Percentiles rank a stretch among this genome's conserved stretches.
phyloP scores from a whole-genome alignment of 495 filamentous ascomycete genomes.

The Aspergillus biplanus region DNA sequence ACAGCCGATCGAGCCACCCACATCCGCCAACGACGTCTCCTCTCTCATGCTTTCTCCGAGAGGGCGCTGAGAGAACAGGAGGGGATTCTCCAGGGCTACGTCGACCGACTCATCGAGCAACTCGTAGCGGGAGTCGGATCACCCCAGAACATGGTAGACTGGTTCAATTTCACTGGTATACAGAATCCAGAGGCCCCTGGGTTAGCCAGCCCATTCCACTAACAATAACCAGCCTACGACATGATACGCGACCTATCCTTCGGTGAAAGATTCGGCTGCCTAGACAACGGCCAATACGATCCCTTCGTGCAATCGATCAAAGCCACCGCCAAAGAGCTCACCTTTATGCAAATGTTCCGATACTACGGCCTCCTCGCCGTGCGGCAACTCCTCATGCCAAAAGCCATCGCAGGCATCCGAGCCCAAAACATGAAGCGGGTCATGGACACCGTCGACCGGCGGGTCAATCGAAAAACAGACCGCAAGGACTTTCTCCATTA shows the following conservation, averaged over 20 bases:
- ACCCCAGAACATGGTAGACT: conserved; percentile 1
- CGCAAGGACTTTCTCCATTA: conserved; percentile 31
- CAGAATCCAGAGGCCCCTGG: neutral
- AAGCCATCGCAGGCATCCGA: neutral
- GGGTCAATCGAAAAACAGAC: conserved; percentile 21
- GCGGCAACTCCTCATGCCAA: neutral
- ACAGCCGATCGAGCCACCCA: conserved; percentile 25
- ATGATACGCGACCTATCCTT: conserved; percentile 10
- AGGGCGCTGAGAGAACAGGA: conserved; percentile 46
- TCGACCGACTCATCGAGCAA: conserved; percentile 41
- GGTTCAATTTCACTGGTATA: conserved; percentile 1
- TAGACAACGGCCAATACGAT: neutral
- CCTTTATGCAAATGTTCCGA: neutral
- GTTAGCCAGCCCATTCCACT: neutral
- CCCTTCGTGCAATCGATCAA: neutral
- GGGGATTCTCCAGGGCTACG: conserved; percentile 37
- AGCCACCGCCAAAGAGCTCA: neutral
- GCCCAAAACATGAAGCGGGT: conserved; percentile 4
- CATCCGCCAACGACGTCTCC: conserved; percentile 41
- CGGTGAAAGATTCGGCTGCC: conserved; percentile 1
- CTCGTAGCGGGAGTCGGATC: neutral
- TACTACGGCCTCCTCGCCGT: neutral
- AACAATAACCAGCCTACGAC: neutral
- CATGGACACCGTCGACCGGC: conserved; percentile 21
- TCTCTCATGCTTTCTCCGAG: conserved; percentile 53